Base-by-base conservation (phyloP, 1,139 yeast species). In the Nakaseomyces sp. region DNA sequence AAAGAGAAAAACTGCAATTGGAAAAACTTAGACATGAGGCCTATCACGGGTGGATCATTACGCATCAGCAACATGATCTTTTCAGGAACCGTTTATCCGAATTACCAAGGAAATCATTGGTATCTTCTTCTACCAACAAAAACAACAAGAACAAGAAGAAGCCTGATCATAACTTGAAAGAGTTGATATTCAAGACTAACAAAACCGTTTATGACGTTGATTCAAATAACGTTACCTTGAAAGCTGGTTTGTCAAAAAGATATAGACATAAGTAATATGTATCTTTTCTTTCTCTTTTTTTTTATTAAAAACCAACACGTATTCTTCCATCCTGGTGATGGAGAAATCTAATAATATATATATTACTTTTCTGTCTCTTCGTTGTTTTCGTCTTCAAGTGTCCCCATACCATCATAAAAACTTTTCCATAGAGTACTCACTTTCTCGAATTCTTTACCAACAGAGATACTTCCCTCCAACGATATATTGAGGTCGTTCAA, bases 381-480 rank as follows among this genome's bases (percentile, higher is more conserved):
- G 35, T 29, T 38, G 20, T 29, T 29, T 42, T 48, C 47, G 6
- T 47, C 52, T n/a, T 41, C 40, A 12, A 45, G 28, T 25, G 51
- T 46, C 16, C 53, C 57, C 13, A 65, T 38, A 0, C 72, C 73
- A 46, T 70, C 69, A 49, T 75, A 74, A 50, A 74, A 74, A 31
- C 65, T 67, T 40, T 67, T 64, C 81, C 81, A 76, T 26, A 75
- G 59, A 18, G 61, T 61, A 1, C 78, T 66, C 12, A 74, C 76
- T 26, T 68, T 65, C 43, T 74, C 76, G 47, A 76, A 75, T 49
- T 74, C 79, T 50, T 71, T 71, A 2, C 80, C 79, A 5, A 76
- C 77, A 2, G 75, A 74, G 15, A 73, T 66, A 2, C 73, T 69
- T 20, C 70, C 73, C 47, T 74, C 77, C 37, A 76, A 55, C 0